phyloP scores from a whole-genome alignment of 2,329 filamentous ascomycete genomes.

The Colletotrichum sidae region DNA sequence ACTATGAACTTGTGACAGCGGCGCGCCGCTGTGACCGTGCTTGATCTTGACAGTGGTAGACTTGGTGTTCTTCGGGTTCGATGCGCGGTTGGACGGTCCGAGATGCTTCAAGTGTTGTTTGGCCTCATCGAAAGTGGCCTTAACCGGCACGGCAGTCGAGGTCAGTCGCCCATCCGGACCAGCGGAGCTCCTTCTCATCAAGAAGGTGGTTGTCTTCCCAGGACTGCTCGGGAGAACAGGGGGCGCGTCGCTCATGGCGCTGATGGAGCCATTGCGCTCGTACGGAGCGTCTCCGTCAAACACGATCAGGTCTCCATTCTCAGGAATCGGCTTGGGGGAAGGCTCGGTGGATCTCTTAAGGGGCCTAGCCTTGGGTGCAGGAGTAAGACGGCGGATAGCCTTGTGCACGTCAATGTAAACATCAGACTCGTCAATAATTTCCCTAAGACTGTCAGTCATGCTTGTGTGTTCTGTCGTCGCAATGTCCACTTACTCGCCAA shows the following conservation, averaged over 20 bases:
- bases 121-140: slow-evolving; percentile 72
- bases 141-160: slow-evolving; percentile 64
- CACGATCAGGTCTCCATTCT: slow-evolving; percentile 45
- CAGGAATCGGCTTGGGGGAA: slow-evolving; percentile 36
- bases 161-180: slow-evolving; percentile 64
- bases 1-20: slow-evolving; percentile 42
- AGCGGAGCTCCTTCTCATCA: slow-evolving; percentile 69
- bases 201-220: slow-evolving; percentile 64
- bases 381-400: slow-evolving; percentile 88
- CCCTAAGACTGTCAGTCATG: slow-evolving; percentile 60
- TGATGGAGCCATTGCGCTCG: slow-evolving; percentile 49
- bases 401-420: slow-evolving; percentile 99
- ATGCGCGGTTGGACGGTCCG: slow-evolving; percentile 75
- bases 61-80: slow-evolving; percentile 71
- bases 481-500: slow-evolving; percentile 83
- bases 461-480: neutral
- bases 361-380: slow-evolving; percentile 81
- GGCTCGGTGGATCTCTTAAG: slow-evolving; percentile 51
- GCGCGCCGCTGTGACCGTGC: slow-evolving; percentile 61
- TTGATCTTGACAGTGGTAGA: slow-evolving; percentile 77
- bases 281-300: slow-evolving; percentile 52
- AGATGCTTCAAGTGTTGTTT: slow-evolving; percentile 73
- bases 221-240: slow-evolving; percentile 57
- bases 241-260: slow-evolving; percentile 51
- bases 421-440: slow-evolving; percentile 99